Percentiles rank a stretch among this genome's conserved stretches.
phyloP scores from a whole-genome alignment of 768 basidiomycete genomes.

The Calocera cornea region DNA sequence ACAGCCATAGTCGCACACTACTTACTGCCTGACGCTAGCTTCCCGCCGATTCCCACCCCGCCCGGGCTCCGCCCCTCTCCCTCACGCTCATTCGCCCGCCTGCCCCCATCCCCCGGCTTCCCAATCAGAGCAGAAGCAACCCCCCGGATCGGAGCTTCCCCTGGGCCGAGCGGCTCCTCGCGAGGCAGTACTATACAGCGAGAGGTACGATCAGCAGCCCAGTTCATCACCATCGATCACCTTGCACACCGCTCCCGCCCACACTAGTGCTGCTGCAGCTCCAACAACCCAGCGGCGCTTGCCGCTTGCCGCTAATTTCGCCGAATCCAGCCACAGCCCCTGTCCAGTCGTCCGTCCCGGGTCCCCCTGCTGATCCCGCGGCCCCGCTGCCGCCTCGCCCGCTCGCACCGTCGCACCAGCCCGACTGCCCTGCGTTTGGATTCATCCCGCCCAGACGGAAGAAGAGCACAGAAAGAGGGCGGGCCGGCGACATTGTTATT shows the following conservation, averaged over 20 bases:
- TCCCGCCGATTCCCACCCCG: background rate
- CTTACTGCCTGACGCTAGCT: background rate
- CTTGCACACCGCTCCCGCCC: too few species aligned
- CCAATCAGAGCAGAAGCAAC: background rate
- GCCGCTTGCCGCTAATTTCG: too few species aligned
- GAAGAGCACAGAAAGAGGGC: background rate
- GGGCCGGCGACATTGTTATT: background rate
- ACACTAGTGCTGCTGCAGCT: too few species aligned
- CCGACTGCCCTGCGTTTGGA: too few species aligned
- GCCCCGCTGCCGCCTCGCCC: background rate
- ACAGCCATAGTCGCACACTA: background rate
- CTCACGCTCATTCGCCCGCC: background rate
- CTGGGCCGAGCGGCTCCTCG: background rate
- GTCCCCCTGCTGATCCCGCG: background rate
- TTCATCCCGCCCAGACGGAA: background rate
- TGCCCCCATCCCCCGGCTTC: background rate
- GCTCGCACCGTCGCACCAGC: background rate
- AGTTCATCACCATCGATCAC: too few species aligned
- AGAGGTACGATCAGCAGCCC: background rate
- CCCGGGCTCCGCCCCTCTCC: background rate
- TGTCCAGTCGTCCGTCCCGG: background rate
- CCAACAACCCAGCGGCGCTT: too few species aligned
- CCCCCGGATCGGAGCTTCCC: background rate
- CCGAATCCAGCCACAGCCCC: background rate
- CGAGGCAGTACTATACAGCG: background rate